phyloP scores from a whole-genome alignment of 164 flowering plant genomes.

The Taxillus chinensis region DNA sequence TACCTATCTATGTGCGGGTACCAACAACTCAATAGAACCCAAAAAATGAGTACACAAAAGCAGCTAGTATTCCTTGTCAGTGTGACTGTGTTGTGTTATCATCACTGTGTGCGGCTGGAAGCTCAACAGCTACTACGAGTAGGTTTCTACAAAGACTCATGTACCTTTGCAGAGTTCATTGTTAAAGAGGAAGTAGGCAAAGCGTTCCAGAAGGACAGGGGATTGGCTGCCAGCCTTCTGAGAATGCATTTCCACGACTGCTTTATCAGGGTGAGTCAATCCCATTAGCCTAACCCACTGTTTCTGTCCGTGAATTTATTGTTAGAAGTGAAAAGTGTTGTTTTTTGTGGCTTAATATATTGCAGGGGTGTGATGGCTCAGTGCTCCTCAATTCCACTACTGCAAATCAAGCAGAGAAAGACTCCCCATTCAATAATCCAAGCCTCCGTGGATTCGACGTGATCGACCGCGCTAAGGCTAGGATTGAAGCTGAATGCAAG shows the following conservation, averaged over 20 bases:
- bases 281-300: neutral
- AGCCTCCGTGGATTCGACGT: slow-evolving; percentile 46
- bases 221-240: slow-evolving; percentile 27
- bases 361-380: slow-evolving; percentile 66
- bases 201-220: slow-evolving; percentile 13
- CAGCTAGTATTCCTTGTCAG: neutral
- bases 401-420: slow-evolving; percentile 37
- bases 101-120: slow-evolving; percentile 14
- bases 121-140: slow-evolving; percentile 27
- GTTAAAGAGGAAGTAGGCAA: slow-evolving; percentile 18
- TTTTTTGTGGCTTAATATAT: neutral
- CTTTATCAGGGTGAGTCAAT: slow-evolving; percentile 31
- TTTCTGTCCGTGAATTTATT: neutral
- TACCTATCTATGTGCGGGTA: too few species aligned
- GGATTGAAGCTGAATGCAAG: slow-evolving; percentile 32
- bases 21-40: neutral
- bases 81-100: slow-evolving; percentile 10
- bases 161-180: slow-evolving; percentile 20
- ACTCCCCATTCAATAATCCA: slow-evolving; percentile 29
- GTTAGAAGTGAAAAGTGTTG: too few species aligned
- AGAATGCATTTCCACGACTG: slow-evolving; percentile 55
- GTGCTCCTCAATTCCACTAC: slow-evolving; percentile 39
- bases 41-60: slow-evolving; percentile 9
- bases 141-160: slow-evolving; percentile 25
- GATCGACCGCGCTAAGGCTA: slow-evolving; percentile 42